A percentile compares a stretch with the other conserved stretches of the same genome.
Conservation (phyloP, 2,329 filamentous ascomycete genomes). For the Talaromyces funiculosus region DNA sequence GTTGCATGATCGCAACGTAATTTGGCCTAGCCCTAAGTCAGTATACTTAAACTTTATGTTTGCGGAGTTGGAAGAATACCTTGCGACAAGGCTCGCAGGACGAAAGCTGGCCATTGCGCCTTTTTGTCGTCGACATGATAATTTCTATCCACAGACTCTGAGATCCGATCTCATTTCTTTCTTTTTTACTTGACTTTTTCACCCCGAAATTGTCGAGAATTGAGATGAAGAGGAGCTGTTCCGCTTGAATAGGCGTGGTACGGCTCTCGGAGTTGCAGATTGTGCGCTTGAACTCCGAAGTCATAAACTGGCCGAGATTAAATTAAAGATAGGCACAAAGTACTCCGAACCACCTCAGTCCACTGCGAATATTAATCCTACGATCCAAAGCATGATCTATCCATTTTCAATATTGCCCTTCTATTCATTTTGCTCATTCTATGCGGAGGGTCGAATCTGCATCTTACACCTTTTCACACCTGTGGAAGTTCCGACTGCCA, state of each 20-base stretch:
- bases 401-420: neutral
- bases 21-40: constrained; percentile 15
- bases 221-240: neutral
- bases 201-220: neutral
- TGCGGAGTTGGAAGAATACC: neutral
- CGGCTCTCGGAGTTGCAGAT: neutral
- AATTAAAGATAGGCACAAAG: neutral
- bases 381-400: neutral
- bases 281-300: neutral
- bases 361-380: neutral
- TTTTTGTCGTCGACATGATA: constrained; percentile 1
- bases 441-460: neutral
- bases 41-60: neutral
- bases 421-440: neutral
- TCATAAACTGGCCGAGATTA: neutral
- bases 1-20: constrained; percentile 21
- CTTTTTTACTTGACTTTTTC: neutral
- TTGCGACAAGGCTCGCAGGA: constrained; percentile 24
- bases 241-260: neutral
- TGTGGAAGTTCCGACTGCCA: neutral
- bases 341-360: neutral
- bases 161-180: neutral
- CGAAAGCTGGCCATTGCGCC: constrained; percentile 15
- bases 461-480: neutral
- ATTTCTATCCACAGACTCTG: too few relatives aligned